Evolutionary conservation across 352 stramenopile genomes (phyloP).

Genomic region (Phytophthora rubi): DNA sequence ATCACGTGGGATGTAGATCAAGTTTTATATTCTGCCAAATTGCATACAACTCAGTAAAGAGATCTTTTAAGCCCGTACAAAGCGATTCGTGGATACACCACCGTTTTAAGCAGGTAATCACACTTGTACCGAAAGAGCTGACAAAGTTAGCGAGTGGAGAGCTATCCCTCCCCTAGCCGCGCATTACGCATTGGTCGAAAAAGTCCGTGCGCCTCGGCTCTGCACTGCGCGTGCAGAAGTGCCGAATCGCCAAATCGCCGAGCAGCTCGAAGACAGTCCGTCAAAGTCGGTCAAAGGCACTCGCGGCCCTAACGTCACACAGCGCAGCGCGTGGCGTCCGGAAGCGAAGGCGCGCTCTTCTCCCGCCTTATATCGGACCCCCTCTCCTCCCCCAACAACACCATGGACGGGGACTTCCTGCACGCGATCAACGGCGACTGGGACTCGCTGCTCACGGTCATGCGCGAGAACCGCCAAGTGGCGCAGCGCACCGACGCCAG

Average conservation of each 20-base stretch:
- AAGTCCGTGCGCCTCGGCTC: background rate
- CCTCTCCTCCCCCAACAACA: background rate
- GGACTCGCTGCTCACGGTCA: conserved; percentile 67
- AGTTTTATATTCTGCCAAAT: background rate
- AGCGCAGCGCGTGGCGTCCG: background rate
- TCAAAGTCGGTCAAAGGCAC: conserved; percentile 15
- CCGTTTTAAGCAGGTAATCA: background rate
- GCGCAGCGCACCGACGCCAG: conserved; percentile 65
- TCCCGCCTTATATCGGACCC: conserved; percentile 13
- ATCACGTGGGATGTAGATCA: background rate
- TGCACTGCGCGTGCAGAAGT: conserved; percentile 4
- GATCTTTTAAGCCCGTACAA: background rate
- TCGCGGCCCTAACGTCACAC: background rate
- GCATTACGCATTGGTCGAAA: background rate
- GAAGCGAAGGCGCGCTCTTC: background rate
- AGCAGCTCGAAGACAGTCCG: conserved; percentile 6
- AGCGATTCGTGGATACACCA: background rate
- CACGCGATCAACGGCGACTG: conserved; percentile 85
- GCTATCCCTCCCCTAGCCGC: too few relatives aligned
- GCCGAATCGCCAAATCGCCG: conserved; percentile 25
- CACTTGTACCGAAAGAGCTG: too few relatives aligned
- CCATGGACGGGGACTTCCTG: conserved; percentile 79
- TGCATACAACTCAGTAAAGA: too few relatives aligned
- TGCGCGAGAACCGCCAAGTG: conserved; percentile 69
- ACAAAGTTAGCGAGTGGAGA: background rate